Base-by-base conservation (phyloP, 306 rosid genomes). In the Luffa acutangula region DNA sequence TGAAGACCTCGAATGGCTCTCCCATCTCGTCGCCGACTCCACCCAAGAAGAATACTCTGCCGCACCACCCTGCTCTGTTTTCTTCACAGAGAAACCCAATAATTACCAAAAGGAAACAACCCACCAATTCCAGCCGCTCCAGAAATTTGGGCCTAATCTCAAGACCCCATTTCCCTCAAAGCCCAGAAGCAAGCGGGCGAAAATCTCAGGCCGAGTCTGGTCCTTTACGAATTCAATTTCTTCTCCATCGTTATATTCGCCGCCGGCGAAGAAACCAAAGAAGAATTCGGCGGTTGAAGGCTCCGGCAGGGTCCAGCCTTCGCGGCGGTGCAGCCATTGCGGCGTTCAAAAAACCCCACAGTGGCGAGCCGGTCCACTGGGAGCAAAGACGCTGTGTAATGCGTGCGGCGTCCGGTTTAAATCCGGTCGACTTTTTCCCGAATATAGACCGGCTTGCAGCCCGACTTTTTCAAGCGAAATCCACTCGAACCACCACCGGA, bases 311-410 rank as follows among this genome's bases (percentile, higher is more conserved):
- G 77, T 48, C 51, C 92, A 78, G 84, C 64, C 90, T 11, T 85
- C 91, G 0, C 89, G 97, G 7, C 90, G 98, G 75, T 95, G 98
- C 86, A 90, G 89, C 80, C 98, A 95, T 80, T 92, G 98, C 80
- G 98, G 98, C 2, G 98, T 95, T 0, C 97, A 93, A 84, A 95
- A 89, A 84, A 95, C 98, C 25, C 98, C 98, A 1, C 98, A 95
- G 88, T 95, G 98, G 98, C 79, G 98, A 78, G 84, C 97, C 34
- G 98, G 98, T 0, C 98, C 98, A 0, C 90, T 87, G 1, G 98
- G 98, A 18, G 90, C 97, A 7, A 92, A 92, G 57, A 92, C 97
- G 0, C 85, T 95, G 0, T 95, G 98, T 54, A 95, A 95, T 80
- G 98, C 98, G 0, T 95, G 98, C 2, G 97, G 97, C 8, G 98